Evolutionary conservation across 257 asterid species (phyloP), one percentile per base, ranked within the genome.

Genomic region (Gardenia jasminoides): DNA sequence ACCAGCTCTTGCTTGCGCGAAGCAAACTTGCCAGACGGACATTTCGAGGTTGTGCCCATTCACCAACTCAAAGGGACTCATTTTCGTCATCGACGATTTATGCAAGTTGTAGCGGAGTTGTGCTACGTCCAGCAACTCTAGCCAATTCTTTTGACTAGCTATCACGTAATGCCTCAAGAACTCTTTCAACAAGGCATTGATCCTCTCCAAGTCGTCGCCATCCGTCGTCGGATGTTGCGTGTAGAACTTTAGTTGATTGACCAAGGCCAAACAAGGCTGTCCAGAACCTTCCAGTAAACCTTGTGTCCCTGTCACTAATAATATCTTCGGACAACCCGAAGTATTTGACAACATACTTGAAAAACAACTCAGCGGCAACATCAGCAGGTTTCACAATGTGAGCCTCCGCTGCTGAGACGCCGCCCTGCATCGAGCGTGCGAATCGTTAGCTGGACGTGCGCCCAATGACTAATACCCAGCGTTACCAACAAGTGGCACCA

Each of bases 151-250:
- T 12, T 48, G 17, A 13, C 54, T 48, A 1, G 17, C 19, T 1
- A 19, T 10, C 3, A 48, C 36, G 64, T 43, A 61, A 48, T 71
- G 26, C 54, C 72, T 39, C 48, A 62, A 13, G 41, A 58, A 79
- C 67, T 31, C 47, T 16, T 79, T 67, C 67, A 72, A 13, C 19
- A 72, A 43, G n/a, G 16, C 73, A 79, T 79, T 70, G 12, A 44
- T 59, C 46, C n/a, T 0, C 61, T 76, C 69, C 8, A 15, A 48
- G 17, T 77, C 48, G 15, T 16, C 61, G 58, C 39, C 41, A 0
- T n/a, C n/a, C n/a, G n/a, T n/a, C n/a, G 62, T 71, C 8, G 20
- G 50, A 46, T 9, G 50, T 5, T 46, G 50, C 10, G 50, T 12
- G 0, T 16, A 48, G 3, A 78, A 78, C 0, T 54, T 36, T 11